Evolutionary conservation across 331 rosid species (phyloP).

Genomic region (Quercus phellos): DNA sequence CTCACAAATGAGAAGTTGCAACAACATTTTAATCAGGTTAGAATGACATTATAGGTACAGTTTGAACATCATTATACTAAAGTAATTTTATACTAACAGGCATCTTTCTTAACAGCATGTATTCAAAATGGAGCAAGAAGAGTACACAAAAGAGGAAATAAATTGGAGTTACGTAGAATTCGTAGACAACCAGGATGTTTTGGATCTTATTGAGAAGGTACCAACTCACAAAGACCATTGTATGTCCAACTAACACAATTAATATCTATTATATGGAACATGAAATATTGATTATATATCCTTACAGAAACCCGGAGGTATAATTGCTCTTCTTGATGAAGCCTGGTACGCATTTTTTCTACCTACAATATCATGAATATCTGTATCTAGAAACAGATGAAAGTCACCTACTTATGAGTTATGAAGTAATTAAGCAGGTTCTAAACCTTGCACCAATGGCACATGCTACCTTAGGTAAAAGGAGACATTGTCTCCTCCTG

Average conservation of each 20-base stretch:
- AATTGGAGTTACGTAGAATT: constrained; percentile 86
- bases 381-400: constrained; percentile 5
- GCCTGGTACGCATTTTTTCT: constrained; percentile 62
- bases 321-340: constrained; percentile 88
- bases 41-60: constrained; percentile 18
- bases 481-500: not conserved
- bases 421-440: not conserved
- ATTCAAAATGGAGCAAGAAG: constrained; percentile 92
- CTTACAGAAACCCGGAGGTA: constrained; percentile 78
- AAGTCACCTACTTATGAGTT: not conserved
- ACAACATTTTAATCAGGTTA: constrained; percentile 86
- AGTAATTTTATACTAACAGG: constrained; percentile 16
- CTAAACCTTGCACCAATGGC: not conserved
- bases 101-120: constrained; percentile 59
- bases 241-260: not conserved
- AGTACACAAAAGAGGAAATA: constrained; percentile 77
- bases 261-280: not conserved
- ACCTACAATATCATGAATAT: constrained; percentile 5
- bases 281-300: constrained; percentile 12
- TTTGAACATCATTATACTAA: not conserved
- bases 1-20: constrained; percentile 84
- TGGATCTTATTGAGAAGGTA: constrained; percentile 88
- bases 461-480: not conserved
- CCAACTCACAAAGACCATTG: not conserved
- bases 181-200: constrained; percentile 81